Evolutionary conservation across 305 asterid genomes (phyloP).

Genomic region (Plantago rigida): DNA sequence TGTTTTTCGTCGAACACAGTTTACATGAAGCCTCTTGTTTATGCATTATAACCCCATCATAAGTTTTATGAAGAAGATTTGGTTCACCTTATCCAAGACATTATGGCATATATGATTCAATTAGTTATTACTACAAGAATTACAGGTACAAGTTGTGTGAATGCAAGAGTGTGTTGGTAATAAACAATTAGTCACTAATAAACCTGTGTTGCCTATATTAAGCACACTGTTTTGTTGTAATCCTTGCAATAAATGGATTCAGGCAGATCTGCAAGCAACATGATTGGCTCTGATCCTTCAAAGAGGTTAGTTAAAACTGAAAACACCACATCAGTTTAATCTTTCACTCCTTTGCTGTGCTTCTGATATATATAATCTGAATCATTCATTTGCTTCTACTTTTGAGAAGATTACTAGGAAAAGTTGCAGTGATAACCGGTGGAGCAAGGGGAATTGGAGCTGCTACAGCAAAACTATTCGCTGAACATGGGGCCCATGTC

Average conservation of each 20-base stretch:
- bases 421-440: conserved; percentile 77
- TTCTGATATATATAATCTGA: neutral
- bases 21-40: neutral
- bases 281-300: conserved; percentile 11
- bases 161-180: conserved; percentile 34
- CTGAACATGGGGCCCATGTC: conserved; percentile 60
- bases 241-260: conserved; percentile 30
- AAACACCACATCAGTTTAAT: neutral
- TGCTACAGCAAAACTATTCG: conserved; percentile 59
- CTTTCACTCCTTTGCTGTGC: neutral
- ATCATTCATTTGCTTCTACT: neutral
- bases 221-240: conserved; percentile 17
- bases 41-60: no score
- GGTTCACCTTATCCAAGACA: neutral
- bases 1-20: neutral
- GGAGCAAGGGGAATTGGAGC: conserved; percentile 94
- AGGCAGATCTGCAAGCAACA: conserved; percentile 11
- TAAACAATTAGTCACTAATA: conserved; percentile 21
- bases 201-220: conserved; percentile 25
- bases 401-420: conserved; percentile 39
- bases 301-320: conserved; percentile 29
- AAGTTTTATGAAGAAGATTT: neutral
- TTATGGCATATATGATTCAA: neutral
- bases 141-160: conserved; percentile 29
- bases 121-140: conserved; percentile 8